Base-by-base conservation (phyloP, 208 protist genomes). In the Blechomonas ayalai region DNA sequence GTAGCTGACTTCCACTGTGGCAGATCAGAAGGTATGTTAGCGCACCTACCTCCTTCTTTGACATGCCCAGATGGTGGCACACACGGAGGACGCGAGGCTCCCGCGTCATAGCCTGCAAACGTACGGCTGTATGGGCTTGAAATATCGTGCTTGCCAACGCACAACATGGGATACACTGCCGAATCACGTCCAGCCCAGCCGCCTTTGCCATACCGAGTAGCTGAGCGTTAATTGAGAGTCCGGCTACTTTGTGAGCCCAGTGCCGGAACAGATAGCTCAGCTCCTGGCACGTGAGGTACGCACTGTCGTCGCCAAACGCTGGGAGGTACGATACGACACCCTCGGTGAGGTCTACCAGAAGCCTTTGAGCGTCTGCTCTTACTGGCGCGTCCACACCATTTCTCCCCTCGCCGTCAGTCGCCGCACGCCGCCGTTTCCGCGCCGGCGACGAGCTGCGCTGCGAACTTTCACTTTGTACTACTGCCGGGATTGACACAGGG, bases 1-100 rank as follows among this genome's bases (percentile, higher is more conserved):
- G 50, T 7, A 79, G 43, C 26, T 60, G 50, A n/a, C 63, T 36
- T 13, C 76, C 82, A 46, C 71, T 73, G 54, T 95, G 82, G 54
- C 71, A 85, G 4, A 95, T 31, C 15, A 90, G 68, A 6, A 92
- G 19, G 45, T 83, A 95, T 15, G 63, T 73, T 1, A 95, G 50
- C 19, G 73, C 79, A 0, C 42, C 10, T 3, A 52, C 23, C 24
- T 90, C 80, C 34, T 81, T 70, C 12, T 46, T 18, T 16, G 66
- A 48, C 9, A 95, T 59, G 7, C 54, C 18, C 36, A 95, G 59
- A 2, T 65, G 63, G n/a, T 46, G 19, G 29, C 62, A 64, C 22
- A 95, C 60, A 1, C 87, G 87, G 24, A 89, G 45, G 24, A 90
- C 64, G 8, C 82, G 75, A n/a, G 87, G 87, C 8, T 32, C 33